phyloP scores from a whole-genome alignment of 306 rosid genomes.

The Dalbergia cochinchinensis region DNA sequence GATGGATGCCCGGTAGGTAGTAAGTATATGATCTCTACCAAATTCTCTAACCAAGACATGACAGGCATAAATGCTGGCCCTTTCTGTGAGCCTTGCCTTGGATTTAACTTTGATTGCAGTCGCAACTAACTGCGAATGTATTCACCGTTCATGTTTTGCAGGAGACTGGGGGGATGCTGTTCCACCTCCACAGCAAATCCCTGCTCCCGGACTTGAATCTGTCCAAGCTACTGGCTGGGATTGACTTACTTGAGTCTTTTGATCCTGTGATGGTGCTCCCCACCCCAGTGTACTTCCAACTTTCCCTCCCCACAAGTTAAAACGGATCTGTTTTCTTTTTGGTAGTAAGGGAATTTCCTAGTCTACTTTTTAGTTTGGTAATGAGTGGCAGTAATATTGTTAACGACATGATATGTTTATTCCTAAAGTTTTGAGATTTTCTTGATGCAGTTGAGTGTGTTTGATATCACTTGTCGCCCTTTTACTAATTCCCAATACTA shows the following conservation, averaged over 20 bases:
- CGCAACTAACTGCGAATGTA: background rate
- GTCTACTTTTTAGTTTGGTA: constrained; percentile 1
- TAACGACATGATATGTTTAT: constrained; percentile 21
- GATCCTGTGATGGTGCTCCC: background rate
- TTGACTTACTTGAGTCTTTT: constrained; percentile 17
- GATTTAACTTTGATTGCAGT: background rate
- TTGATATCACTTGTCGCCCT: background rate
- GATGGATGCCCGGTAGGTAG: background rate
- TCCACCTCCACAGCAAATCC: constrained; percentile 42
- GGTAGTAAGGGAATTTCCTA: constrained; percentile 15
- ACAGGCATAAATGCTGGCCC: background rate
- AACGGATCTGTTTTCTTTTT: background rate
- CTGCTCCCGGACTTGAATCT: constrained; percentile 27
- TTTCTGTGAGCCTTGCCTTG: background rate
- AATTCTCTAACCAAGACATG: background rate
- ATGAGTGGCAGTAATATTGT: constrained; percentile 35
- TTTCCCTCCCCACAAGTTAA: constrained; percentile 14
- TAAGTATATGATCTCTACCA: background rate
- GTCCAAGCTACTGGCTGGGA: constrained; percentile 57
- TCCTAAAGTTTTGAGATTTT: constrained; percentile 1
- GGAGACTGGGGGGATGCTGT: constrained; percentile 59
- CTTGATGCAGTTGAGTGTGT: background rate
- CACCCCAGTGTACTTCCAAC: background rate
- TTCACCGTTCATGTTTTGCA: constrained; percentile 9
- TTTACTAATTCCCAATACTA: background rate